Conservation (phyloP, 2,329 filamentous ascomycete species). For the Xylaria hypoxylon region DNA sequence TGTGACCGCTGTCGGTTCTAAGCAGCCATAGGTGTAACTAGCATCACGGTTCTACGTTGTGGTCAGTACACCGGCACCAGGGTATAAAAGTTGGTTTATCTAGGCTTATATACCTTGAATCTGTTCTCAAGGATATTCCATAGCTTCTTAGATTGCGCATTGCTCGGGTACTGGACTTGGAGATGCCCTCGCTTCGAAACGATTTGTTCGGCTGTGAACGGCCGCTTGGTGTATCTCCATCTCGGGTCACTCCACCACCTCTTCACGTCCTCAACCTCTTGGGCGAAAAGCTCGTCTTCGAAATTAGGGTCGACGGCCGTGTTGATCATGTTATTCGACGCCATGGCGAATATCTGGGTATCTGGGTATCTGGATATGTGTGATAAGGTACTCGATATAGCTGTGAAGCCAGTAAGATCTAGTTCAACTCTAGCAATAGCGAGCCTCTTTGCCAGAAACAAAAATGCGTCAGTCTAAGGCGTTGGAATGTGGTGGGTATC, state of each 20-base stretch:
- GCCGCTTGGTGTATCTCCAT: slow-evolving; percentile 92
- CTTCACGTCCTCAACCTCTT: slow-evolving; percentile 90
- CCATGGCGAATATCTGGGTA: slow-evolving; percentile 58
- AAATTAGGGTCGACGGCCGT: slow-evolving; percentile 65
- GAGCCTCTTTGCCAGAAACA: neutral
- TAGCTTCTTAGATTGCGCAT: slow-evolving; percentile 90
- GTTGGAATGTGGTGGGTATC: slow-evolving; percentile 30
- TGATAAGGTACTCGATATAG: neutral
- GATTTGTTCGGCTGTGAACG: slow-evolving; percentile 97
- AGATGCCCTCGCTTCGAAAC: slow-evolving; percentile 93
- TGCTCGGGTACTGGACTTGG: slow-evolving; percentile 92
- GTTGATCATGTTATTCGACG: slow-evolving; percentile 72
- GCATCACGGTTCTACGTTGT: slow-evolving; percentile 77
- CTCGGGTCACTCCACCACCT: slow-evolving; percentile 93
- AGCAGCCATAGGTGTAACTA: slow-evolving; percentile 95
- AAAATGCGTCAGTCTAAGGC: neutral
- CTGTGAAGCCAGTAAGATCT: neutral
- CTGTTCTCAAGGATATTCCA: slow-evolving; percentile 89
- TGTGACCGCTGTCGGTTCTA: slow-evolving; percentile 98
- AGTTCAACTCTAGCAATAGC: neutral
- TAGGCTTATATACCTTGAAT: slow-evolving; percentile 73
- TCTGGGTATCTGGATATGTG: neutral
- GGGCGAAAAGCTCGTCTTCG: slow-evolving; percentile 76
- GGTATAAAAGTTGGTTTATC: neutral
- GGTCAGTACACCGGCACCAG: slow-evolving; percentile 20